phyloP scores from a whole-genome alignment of 2,329 filamentous ascomycete genomes.

The Exophiala lecanii-corni region DNA sequence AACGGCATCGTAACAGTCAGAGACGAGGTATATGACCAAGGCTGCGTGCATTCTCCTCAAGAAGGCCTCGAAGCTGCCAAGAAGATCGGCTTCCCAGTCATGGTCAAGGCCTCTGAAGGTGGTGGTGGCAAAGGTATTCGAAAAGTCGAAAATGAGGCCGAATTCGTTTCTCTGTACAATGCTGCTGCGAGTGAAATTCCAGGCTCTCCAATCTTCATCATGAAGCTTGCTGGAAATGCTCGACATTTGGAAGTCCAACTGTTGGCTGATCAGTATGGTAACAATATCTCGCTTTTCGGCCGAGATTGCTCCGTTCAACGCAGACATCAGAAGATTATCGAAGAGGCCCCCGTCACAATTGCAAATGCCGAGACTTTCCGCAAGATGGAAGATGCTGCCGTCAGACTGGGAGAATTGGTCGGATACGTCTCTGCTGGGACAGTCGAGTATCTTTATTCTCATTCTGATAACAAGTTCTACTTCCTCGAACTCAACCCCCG shows the following conservation, averaged over 20 bases:
- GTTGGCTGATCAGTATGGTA: conserved; percentile 96
- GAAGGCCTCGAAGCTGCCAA: conserved; percentile 83
- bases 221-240: conserved; percentile 97
- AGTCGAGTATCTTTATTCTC: conserved; percentile 97
- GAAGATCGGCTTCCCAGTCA: conserved; percentile 95
- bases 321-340: conserved; percentile 99
- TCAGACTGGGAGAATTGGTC: conserved; percentile 87
- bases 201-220: conserved; percentile 98
- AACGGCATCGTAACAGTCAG: conserved; percentile 87
- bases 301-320: conserved; percentile 98
- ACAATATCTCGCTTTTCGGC: conserved; percentile 98
- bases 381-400: conserved; percentile 93
- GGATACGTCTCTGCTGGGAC: conserved; percentile 98
- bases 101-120: conserved; percentile 99
- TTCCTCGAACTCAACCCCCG: conserved; percentile 97
- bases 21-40: conserved; percentile 79
- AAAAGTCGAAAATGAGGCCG: conserved; percentile 80
- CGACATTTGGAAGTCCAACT: conserved; percentile 96
- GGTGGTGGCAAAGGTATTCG: conserved; percentile 99
- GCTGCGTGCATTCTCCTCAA: conserved; percentile 83
- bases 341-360: conserved; percentile 96
- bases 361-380: conserved; percentile 85
- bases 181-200: conserved; percentile 96
- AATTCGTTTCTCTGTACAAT: conserved; percentile 84
- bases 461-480: conserved; percentile 98